Conservation (phyloP, 805 yeast species). For the Phaffomyces thermotolerans region DNA sequence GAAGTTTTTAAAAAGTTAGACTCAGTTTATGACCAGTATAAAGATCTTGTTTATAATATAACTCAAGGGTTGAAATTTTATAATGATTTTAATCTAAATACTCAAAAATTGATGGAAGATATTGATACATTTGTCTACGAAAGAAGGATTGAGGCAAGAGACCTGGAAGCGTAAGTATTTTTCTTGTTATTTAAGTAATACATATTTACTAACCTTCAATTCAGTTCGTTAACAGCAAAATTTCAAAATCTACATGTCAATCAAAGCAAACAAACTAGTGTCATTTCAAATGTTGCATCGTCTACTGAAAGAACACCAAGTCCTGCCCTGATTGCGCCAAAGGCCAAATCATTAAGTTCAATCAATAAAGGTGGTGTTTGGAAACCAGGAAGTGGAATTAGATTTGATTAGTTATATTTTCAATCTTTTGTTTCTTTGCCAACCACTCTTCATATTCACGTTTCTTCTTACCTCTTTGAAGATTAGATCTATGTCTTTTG, state of each 20-base stretch:
- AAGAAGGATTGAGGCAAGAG: conserved; percentile 47
- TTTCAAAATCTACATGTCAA: conserved; percentile 24
- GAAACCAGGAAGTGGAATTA: conserved; percentile 23
- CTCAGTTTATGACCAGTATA: conserved; percentile 16
- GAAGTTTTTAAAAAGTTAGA: conserved; percentile 44
- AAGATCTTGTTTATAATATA: conserved; percentile 52
- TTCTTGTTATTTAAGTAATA: background rate
- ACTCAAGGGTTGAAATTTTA: conserved; percentile 69
- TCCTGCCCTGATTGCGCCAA: conserved; percentile 19
- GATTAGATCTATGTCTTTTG: conserved; percentile 55
- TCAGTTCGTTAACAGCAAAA: conserved; percentile 15
- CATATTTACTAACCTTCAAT: conserved; percentile 1
- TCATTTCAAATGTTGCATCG: too few relatives aligned
- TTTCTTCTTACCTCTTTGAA: conserved; percentile 41
- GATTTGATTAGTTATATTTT: conserved; percentile 14
- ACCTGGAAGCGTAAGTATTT: conserved; percentile 33
- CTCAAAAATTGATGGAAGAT: conserved; percentile 37
- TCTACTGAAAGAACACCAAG: conserved; percentile 6
- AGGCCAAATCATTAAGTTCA: conserved; percentile 12
- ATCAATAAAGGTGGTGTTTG: conserved; percentile 24
- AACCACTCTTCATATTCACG: conserved; percentile 43
- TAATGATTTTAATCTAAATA: conserved; percentile 45
- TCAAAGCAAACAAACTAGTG: too few relatives aligned
- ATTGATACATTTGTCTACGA: conserved; percentile 45
- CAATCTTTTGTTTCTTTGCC: conserved; percentile 15